phyloP scores from a whole-genome alignment of 2,329 filamentous ascomycete genomes.

The Tricladium varicosporioides region DNA sequence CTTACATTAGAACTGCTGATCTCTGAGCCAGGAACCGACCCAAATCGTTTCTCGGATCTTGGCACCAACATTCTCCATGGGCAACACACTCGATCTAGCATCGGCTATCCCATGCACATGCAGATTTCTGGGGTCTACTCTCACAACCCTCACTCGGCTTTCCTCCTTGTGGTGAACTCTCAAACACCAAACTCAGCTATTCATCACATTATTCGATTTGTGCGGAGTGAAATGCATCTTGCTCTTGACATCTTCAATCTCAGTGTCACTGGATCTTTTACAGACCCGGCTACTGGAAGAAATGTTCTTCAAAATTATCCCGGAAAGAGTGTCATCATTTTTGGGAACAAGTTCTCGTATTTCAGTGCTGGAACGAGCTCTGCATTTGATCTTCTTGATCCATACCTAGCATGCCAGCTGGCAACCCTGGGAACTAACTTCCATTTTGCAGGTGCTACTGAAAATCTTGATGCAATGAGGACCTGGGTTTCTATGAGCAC shows the following conservation, averaged over 20 bases:
- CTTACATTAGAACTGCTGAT: constrained; percentile 10
- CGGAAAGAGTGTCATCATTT: constrained; percentile 13
- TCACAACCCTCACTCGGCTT: constrained; percentile 7
- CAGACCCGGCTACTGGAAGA: background rate
- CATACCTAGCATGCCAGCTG: constrained; percentile 2
- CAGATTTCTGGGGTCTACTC: constrained; percentile 8
- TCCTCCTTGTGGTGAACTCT: constrained; percentile 12
- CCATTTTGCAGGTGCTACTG: background rate
- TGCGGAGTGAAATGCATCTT: constrained; percentile 1
- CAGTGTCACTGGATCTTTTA: constrained; percentile 10
- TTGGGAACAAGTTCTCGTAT: constrained; percentile 12
- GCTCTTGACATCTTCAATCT: constrained; percentile 13
- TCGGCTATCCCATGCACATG: constrained; percentile 4
- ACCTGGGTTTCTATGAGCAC: background rate
- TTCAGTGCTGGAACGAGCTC: constrained; percentile 6
- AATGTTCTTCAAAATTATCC: constrained; percentile 9
- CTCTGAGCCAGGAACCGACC: constrained; percentile 2
- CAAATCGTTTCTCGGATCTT: background rate
- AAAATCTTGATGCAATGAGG: background rate
- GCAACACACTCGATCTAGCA: background rate
- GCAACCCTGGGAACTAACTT: constrained; percentile 5
- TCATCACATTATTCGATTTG: constrained; percentile 12
- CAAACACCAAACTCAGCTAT: constrained; percentile 10
- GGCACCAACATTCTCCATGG: background rate
- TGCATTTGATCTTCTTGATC: constrained; percentile 10